phyloP scores from a whole-genome alignment of 352 stramenopile genomes.

The Phytophthora citricola region DNA sequence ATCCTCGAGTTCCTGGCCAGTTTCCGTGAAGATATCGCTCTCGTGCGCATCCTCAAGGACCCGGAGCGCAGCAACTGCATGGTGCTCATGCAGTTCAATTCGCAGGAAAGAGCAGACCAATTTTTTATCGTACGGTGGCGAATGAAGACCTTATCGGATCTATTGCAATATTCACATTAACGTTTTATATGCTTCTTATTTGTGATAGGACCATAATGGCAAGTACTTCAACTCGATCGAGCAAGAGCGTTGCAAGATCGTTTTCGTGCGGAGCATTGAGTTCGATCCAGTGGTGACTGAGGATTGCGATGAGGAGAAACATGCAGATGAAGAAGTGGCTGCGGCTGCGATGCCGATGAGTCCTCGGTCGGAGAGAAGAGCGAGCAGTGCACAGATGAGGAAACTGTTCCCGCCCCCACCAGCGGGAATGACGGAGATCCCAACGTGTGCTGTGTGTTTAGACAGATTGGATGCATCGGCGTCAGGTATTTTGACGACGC shows the following conservation, averaged over 20 bases:
- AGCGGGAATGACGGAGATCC: slow-evolving; percentile 86
- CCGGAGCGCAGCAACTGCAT: slow-evolving; percentile 86
- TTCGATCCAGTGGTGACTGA: slow-evolving; percentile 66
- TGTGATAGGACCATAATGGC: slow-evolving; percentile 80
- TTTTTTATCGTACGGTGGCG: slow-evolving; percentile 63
- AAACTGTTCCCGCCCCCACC: slow-evolving; percentile 71
- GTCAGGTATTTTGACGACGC: slow-evolving; percentile 94
- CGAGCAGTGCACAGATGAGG: slow-evolving; percentile 34
- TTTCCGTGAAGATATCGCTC: slow-evolving; percentile 75
- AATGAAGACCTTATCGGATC: neutral
- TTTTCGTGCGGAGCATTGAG: slow-evolving; percentile 90
- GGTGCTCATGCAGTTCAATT: slow-evolving; percentile 83
- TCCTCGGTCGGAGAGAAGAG: slow-evolving; percentile 31
- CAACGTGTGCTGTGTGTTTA: slow-evolving; percentile 93
- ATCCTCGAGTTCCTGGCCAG: slow-evolving; percentile 84
- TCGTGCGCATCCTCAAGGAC: slow-evolving; percentile 86
- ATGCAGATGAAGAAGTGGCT: slow-evolving; percentile 16
- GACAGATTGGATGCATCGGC: slow-evolving; percentile 88
- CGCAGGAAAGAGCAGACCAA: slow-evolving; percentile 81
- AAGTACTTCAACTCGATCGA: slow-evolving; percentile 94
- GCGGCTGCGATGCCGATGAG: slow-evolving; percentile 10
- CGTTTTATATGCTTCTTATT: slow-evolving; percentile 11
- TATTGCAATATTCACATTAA: neutral
- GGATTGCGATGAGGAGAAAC: slow-evolving; percentile 37
- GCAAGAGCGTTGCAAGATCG: slow-evolving; percentile 89